Conservation (phyloP, 805 yeast species). For the Pichia ethanolica region DNA sequence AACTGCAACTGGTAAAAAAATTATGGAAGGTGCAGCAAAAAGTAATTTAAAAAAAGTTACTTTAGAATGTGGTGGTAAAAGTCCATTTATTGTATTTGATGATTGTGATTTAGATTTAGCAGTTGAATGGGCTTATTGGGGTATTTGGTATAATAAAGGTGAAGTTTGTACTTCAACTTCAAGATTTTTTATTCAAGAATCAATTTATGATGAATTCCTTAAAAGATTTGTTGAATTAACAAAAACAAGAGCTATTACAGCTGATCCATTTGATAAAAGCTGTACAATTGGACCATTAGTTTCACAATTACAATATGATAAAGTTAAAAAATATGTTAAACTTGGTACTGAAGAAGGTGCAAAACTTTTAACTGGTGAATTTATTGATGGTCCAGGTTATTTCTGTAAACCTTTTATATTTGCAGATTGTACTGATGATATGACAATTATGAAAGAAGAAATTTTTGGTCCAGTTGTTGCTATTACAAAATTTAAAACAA, state of each 20-base stretch:
- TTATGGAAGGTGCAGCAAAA: constrained; percentile 60
- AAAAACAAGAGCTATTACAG: constrained; percentile 43
- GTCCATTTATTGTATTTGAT: constrained; percentile 44
- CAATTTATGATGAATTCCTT: constrained; percentile 36
- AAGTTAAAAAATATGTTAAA: constrained; percentile 59
- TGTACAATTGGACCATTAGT: constrained; percentile 72
- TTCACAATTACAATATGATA: constrained; percentile 56
- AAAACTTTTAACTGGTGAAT: constrained; percentile 58
- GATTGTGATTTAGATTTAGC: constrained; percentile 51
- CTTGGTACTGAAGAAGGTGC: constrained; percentile 68
- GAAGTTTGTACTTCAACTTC: constrained; percentile 44
- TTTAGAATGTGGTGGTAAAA: constrained; percentile 56
- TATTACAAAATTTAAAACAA: constrained; percentile 54
- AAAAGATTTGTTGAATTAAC: constrained; percentile 31
- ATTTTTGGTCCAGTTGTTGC: constrained; percentile 79
- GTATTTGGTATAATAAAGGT: constrained; percentile 41
- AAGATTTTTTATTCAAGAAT: constrained; percentile 37
- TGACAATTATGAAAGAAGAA: constrained; percentile 62
- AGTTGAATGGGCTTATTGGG: constrained; percentile 41
- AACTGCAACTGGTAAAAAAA: constrained; percentile 62
- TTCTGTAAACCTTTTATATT: constrained; percentile 67
- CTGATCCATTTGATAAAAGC: constrained; percentile 60
- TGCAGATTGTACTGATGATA: constrained; percentile 57
- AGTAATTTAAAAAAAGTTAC: constrained; percentile 49
- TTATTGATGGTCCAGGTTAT: constrained; percentile 53